Base-by-base conservation (phyloP, 768 basidiomycete genomes). In the Trametopsis cervina region DNA sequence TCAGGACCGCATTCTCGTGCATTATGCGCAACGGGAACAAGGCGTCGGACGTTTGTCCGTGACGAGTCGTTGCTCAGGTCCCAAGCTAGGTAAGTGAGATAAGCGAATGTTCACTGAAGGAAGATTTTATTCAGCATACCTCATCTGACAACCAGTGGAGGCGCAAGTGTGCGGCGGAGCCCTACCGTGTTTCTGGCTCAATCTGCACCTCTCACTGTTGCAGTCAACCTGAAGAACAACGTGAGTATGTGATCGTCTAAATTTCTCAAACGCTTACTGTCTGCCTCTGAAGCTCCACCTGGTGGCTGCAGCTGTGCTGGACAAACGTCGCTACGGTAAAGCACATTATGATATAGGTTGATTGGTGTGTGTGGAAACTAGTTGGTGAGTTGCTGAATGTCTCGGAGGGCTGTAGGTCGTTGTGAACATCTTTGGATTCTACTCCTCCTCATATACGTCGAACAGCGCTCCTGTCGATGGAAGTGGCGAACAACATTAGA, bases 141-240 rank as follows among this genome's bases (percentile, higher is more conserved):
- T 33, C 15, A 33, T 7, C 29, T 33, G 29, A 15, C 50, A 51
- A 3, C 48, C 48, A 13, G 33, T 25, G 11, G 29, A n/a, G 10
- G 22, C 27, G 22, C 50, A 51, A 24, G 45, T 40, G 26, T 51
- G 50, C 7, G n/a, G n/a, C n/a, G 44, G 44, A 12, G 7, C 26
- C 12, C 1, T 15, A 9, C n/a, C 4, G 23, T 51, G 50, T 15
- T 2, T 11, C 4, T n/a, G 6, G 35, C 50, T 51, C 25, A 29
- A 4, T n/a, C 21, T 29, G 40, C 50, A 51, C 6, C n/a, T 22
- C 20, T 21, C 17, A 11, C 36, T 24, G 17, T 27, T 10, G 36
- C 48, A 49, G 27, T 43, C 27, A 2, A 17, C 10, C 48, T 49
- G 26, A 20, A 35, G n/a, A 17, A 10, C 5, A 9, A n/a, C 15